A percentile compares a stretch with the other conserved stretches of the same genome.
These are phyloP conservation scores for Mycena galopus DNA, from an alignment of 768 basidiomycete species.

Conservation along the genomic window DNA sequence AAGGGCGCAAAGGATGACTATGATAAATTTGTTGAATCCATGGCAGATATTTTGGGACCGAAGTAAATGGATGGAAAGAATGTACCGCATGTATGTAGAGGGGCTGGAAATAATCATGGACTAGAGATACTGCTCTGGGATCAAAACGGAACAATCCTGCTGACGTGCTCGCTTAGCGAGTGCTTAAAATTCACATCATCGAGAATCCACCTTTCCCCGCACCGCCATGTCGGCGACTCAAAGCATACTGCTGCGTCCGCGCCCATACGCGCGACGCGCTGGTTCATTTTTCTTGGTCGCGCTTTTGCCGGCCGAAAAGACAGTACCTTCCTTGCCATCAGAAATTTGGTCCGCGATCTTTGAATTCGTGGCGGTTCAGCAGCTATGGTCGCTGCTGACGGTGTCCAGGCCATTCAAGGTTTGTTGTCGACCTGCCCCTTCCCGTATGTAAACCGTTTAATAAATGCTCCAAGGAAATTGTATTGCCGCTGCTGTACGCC, in stretches of 20 bases:
- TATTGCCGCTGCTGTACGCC: conserved; percentile 77
- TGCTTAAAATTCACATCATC: no score
- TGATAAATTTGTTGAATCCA: conserved; percentile 81
- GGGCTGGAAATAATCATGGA: not conserved
- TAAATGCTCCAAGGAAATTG: conserved; percentile 64
- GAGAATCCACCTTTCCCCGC: not conserved
- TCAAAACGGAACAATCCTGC: not conserved
- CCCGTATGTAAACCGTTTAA: not conserved
- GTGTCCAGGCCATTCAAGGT: conserved; percentile 65
- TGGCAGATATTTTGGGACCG: conserved; percentile 72
- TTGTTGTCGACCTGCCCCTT: conserved; percentile 20
- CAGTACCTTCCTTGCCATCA: conserved; percentile 68
- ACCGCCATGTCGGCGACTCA: conserved; percentile 28
- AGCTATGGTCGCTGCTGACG: conserved; percentile 51
- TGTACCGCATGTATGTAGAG: not conserved
- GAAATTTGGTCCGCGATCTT: conserved; percentile 83
- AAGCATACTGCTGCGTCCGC: conserved; percentile 70
- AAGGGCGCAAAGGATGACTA: conserved; percentile 71
- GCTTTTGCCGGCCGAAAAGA: conserved; percentile 69
- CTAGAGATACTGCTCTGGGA: not conserved
- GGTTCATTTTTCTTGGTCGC: conserved; percentile 77
- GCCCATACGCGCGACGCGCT: conserved; percentile 72
- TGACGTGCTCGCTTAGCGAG: no score
- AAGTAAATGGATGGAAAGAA: not conserved
- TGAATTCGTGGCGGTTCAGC: conserved; percentile 44